Evolutionary conservation across 2,329 filamentous ascomycete genomes (phyloP).

Genomic region (Diaporthe longicolla): DNA sequence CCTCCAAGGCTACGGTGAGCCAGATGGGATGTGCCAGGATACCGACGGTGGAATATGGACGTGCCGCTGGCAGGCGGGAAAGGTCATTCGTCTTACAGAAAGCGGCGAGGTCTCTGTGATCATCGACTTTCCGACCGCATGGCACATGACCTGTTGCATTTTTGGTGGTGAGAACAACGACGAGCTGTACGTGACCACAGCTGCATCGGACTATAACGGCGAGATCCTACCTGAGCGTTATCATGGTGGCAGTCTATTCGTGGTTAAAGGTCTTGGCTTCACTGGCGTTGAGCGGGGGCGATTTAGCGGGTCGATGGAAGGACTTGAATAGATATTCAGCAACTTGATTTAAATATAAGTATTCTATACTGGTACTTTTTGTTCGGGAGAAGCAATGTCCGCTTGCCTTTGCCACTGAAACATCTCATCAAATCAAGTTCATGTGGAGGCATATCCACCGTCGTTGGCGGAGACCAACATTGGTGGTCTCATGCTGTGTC

Average conservation of each 20-base stretch:
- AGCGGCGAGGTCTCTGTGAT: neutral
- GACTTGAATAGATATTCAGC: neutral
- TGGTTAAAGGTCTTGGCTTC: neutral
- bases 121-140: neutral
- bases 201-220: constrained; percentile 6
- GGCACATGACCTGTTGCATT: neutral
- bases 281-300: neutral
- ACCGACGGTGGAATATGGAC: constrained; percentile 3
- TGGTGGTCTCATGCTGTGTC: no score
- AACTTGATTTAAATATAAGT: no score
- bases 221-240: neutral
- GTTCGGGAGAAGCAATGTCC: no score
- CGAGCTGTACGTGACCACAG: neutral
- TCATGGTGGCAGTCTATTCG: neutral
- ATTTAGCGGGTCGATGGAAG: neutral
- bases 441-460: no score
- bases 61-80: constrained; percentile 16
- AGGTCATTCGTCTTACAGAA: neutral
- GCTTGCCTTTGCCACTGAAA: no score
- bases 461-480: no score
- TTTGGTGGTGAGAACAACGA: constrained; percentile 4
- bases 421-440: no score
- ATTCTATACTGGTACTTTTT: no score
- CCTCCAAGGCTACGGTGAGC: neutral
- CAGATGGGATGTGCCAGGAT: constrained; percentile 9